These are phyloP conservation scores for Phytophthora cactorum DNA, from an alignment of 352 stramenopile species.

Conservation along the genomic window DNA sequence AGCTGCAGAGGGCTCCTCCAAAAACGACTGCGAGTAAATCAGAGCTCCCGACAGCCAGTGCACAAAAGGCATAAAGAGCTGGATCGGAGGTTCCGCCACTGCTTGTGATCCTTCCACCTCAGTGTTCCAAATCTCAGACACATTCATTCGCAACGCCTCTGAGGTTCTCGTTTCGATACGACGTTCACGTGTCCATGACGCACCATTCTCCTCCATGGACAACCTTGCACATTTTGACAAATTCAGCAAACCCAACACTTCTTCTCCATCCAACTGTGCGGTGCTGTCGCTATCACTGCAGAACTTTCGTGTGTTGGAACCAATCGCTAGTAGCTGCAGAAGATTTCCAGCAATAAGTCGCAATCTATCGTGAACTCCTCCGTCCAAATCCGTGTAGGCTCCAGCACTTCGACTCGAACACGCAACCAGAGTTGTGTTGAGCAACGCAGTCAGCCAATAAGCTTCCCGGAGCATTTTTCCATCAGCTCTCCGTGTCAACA, in stretches of 20 bases:
- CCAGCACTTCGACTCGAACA: slow-evolving; percentile 28
- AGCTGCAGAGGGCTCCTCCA: slow-evolving; percentile 25
- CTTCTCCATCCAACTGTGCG: slow-evolving; percentile 1
- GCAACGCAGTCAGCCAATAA: slow-evolving; percentile 47
- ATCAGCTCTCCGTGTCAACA: background rate
- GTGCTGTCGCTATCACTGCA: background rate
- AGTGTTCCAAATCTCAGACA: slow-evolving; percentile 24
- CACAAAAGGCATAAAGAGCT: slow-evolving; percentile 41
- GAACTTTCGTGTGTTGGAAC: slow-evolving; percentile 1
- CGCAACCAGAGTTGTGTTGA: slow-evolving; percentile 49
- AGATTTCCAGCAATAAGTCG: slow-evolving; percentile 16
- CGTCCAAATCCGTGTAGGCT: slow-evolving; percentile 9
- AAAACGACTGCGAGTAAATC: slow-evolving; percentile 45
- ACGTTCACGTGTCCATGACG: slow-evolving; percentile 15
- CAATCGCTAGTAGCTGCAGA: slow-evolving; percentile 16
- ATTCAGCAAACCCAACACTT: slow-evolving; percentile 20
- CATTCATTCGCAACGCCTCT: slow-evolving; percentile 2
- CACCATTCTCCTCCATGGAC: slow-evolving; percentile 14
- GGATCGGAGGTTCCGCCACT: slow-evolving; percentile 12
- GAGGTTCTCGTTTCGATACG: slow-evolving; percentile 12
- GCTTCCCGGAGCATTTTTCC: slow-evolving; percentile 26
- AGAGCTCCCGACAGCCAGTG: slow-evolving; percentile 39
- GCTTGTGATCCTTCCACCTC: background rate
- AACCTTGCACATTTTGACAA: slow-evolving; percentile 22
- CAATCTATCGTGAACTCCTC: slow-evolving; percentile 9